Base-by-base conservation (phyloP, 371 early-diverging fungal species). In the Choanephora cucurbitarum region DNA sequence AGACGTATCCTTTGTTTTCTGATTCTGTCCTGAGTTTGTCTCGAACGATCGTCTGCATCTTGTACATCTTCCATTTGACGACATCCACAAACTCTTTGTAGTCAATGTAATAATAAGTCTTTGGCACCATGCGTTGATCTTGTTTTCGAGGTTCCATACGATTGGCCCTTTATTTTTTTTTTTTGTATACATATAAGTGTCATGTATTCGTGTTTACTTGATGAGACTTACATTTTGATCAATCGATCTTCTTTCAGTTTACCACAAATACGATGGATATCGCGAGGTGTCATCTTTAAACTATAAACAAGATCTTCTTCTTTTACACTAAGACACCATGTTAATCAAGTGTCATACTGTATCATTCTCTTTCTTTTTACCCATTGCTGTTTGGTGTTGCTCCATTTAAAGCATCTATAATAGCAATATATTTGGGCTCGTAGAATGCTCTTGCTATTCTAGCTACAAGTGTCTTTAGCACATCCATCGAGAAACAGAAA, bases 41-140 rank as follows among this genome's bases (percentile, higher is more conserved):
- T 31, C 85, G 67, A 41, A 93, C 87, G 23, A 79, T 70, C 24
- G 84, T 82, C 49, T 89, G 86, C 79, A 95, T 91, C 66, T 86
- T 84, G 77, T 86, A 89, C 75, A 96, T 93, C 63, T 89, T 87
- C 86, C 86, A 95, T 64, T 95, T 95, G 37, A 94, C 89, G 15
- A 93, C 93, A 59, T 95, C 92, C 0, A 96, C 91, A 73, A 96
- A 94, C 44, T 88, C 85, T 70, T 90, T 90, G 73, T 94, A 95
- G 69, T 96, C 96, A 11, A 96, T 80, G 59, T 91, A 92, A 64
- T 92, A 94, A 62, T 90, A 93, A 32, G 87, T 83, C 64, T 84
- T 85, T 13, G 87, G 84, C 15, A 88, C 77, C 10, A 84, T 62
- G 18, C 86, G 62, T 49, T 82, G 82, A 57, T 86, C 88, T 23